Conservation (phyloP, 495 filamentous ascomycete species). For the Penicillium paxilli region DNA sequence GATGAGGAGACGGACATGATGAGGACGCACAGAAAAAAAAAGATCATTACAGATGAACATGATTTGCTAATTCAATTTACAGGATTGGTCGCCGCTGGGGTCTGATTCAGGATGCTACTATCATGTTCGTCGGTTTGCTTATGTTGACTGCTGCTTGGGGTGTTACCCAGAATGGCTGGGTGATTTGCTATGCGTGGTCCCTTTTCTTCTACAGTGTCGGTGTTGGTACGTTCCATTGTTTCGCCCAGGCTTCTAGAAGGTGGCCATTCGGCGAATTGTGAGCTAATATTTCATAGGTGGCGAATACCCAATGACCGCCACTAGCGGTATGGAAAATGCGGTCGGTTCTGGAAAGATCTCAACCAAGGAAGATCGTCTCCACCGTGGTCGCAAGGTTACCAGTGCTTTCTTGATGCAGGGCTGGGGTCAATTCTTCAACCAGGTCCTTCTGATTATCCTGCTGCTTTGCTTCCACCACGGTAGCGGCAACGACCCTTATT, state of each 20-base stretch:
- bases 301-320: conserved; percentile 94
- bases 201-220: conserved; percentile 90
- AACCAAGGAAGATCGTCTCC: conserved; percentile 84
- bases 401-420: conserved; percentile 96
- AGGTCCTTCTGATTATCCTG: conserved; percentile 76
- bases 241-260: neutral
- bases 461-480: conserved; percentile 80
- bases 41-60: too few species aligned
- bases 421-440: conserved; percentile 93
- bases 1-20: too few species aligned
- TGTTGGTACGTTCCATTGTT: conserved; percentile 56
- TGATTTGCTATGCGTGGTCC: conserved; percentile 89
- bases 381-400: conserved; percentile 90
- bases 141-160: conserved; percentile 91
- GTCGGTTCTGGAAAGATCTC: conserved; percentile 82
- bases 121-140: conserved; percentile 87
- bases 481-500: conserved; percentile 71
- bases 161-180: conserved; percentile 78
- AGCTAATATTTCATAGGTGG: conserved; percentile 44
- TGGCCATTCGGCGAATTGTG: neutral
- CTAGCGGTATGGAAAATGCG: conserved; percentile 91
- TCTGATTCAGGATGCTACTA: conserved; percentile 86
- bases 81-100: conserved; percentile 88
- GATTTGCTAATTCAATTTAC: neutral
- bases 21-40: too few species aligned